Evolutionary conservation across 192 early-diverging fungal species (phyloP), one percentile per base, ranked within the genome.

Genomic region (Coemansia sp.): DNA sequence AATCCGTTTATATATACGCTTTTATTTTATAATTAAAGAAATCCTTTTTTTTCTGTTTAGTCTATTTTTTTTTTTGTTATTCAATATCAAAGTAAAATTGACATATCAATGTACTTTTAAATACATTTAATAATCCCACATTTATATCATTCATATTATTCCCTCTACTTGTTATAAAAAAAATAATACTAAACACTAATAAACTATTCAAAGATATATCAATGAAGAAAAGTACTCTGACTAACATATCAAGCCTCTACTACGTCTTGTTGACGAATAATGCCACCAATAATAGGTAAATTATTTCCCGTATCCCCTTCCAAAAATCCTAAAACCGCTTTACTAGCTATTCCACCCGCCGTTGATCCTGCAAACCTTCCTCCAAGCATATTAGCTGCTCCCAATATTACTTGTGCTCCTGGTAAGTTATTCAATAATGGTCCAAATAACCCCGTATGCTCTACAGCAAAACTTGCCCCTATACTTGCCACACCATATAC

Each of bases 331-430:
- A 50, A 38, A 0, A 40, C 39, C 24, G 64, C 56, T 22, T 41
- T 59, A 49, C 72, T 56, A 3, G 60, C 60, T 10, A 74, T 46
- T 7, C 52, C 48, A 18, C 72, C 72, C 0, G 49, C 72, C 27
- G 64, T 60, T 10, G 40, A 28, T 13, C 72, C 72, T 4, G 72
- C 72, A 62, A 74, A 60, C 45, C 30, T 60, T 32, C 72, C 72
- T 1, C 72, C 72, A 0, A 74, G 46, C 15, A 74, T 9, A 9
- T 42, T 35, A 0, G 72, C 64, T 23, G 72, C 72, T 20, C 52
- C 53, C 26, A 67, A 27, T 11, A 63, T 55, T 15, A 58, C 41
- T 15, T 60, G 55, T 11, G 56, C 46, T 10, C 64, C 72, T 5
- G 72, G 72, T 15, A 74, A 9, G 0, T 44, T 50, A 26, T 47